A percentile compares a stretch with the other conserved stretches of the same genome.
phyloP scores from a whole-genome alignment of 345 rosid species.

The Xanthoceras sorbifolium region DNA sequence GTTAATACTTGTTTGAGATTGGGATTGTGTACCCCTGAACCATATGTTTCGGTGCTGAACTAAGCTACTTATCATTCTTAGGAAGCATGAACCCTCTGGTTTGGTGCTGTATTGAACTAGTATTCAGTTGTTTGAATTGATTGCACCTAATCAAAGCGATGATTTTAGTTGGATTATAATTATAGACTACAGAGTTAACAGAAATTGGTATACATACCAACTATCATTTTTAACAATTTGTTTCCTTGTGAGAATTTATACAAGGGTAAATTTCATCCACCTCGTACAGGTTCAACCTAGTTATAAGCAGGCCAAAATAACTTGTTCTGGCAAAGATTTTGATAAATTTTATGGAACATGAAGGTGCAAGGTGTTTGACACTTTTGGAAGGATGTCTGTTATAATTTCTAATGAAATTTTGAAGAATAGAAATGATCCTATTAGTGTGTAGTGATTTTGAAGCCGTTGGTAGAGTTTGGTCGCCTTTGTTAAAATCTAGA shows the following conservation, averaged over 20 bases:
- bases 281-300: too few relatives aligned
- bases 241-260: too few relatives aligned
- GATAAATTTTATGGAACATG: not conserved
- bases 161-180: constrained; percentile 1
- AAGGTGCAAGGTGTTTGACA: not conserved
- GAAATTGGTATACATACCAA: not conserved
- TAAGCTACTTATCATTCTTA: not conserved
- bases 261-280: too few relatives aligned
- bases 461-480: too few relatives aligned
- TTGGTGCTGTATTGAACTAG: not conserved
- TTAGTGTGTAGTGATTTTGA: too few relatives aligned
- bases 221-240: not conserved
- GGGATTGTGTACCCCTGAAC: constrained; percentile 9
- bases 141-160: constrained; percentile 2
- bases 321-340: not conserved
- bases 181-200: not conserved
- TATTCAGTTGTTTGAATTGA: constrained; percentile 7
- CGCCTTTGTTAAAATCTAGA: too few relatives aligned
- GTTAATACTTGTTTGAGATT: constrained; percentile 21
- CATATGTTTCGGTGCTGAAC: constrained; percentile 12
- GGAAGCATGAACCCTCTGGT: not conserved
- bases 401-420: too few relatives aligned
- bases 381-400: too few relatives aligned
- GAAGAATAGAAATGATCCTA: too few relatives aligned
- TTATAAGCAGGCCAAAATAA: too few relatives aligned